These are phyloP conservation scores for Aspergillus pseudoviridinutans DNA, from an alignment of 2,329 filamentous ascomycete species.

Conservation along the genomic window DNA sequence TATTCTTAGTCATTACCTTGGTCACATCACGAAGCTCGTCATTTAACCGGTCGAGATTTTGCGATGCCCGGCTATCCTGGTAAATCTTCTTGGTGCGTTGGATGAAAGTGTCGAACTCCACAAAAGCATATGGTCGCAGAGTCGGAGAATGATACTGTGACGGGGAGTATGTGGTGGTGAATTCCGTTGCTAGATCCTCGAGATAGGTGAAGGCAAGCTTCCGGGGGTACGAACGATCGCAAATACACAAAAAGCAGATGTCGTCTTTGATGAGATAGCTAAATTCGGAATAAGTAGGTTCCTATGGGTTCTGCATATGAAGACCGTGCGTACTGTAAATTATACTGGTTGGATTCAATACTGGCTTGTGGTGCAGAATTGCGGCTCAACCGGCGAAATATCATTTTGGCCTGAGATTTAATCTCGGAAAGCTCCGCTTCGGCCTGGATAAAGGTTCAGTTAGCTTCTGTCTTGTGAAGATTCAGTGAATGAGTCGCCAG, in stretches of 20 bases:
- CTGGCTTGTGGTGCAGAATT: constrained; percentile 87
- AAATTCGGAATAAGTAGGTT: constrained; percentile 2
- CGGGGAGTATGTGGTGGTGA: constrained; percentile 76
- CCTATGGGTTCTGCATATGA: background rate
- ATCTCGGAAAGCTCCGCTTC: constrained; percentile 77
- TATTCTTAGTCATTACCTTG: constrained; percentile 99
- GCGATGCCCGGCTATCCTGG: constrained; percentile 82
- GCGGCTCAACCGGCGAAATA: constrained; percentile 81
- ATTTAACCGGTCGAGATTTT: constrained; percentile 93
- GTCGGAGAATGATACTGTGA: constrained; percentile 68
- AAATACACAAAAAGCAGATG: constrained; percentile 89
- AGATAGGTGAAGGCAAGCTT: constrained; percentile 99
- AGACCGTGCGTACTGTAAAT: constrained; percentile 66
- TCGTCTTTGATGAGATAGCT: constrained; percentile 82
- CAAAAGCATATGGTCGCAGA: constrained; percentile 89
- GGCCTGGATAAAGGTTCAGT: constrained; percentile 42
- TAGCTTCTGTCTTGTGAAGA: background rate
- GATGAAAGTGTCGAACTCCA: constrained; percentile 98
- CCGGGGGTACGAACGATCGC: constrained; percentile 88
- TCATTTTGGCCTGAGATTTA: constrained; percentile 85
- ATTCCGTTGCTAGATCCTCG: constrained; percentile 84
- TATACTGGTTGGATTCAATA: constrained; percentile 81
- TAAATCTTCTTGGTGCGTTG: constrained; percentile 89
- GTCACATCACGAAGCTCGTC: constrained; percentile 97
- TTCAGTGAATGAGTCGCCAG: background rate